Evolutionary conservation across 306 rosid genomes (phyloP).

Genomic region (Datisca glomerata): DNA sequence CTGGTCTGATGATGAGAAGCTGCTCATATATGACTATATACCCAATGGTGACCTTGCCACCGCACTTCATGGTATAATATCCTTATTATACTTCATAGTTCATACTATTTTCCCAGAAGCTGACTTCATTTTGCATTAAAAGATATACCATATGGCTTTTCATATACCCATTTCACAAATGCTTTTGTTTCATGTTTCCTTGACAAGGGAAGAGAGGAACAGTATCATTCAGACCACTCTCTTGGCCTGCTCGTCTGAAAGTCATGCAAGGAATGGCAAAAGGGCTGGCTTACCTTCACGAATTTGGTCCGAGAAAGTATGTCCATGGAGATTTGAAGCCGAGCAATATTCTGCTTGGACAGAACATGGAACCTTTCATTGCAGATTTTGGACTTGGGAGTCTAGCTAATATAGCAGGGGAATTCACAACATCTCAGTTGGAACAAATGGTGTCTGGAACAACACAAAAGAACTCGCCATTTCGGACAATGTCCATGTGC

Average conservation of each 20-base stretch:
- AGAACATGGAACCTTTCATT: slow-evolving; percentile 63
- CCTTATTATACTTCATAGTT: too few relatives aligned
- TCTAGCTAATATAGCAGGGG: slow-evolving; percentile 86
- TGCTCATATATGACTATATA: slow-evolving; percentile 72
- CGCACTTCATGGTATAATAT: slow-evolving; percentile 85
- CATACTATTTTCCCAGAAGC: too few relatives aligned
- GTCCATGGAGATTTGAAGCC: slow-evolving; percentile 95
- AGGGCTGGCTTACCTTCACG: slow-evolving; percentile 83
- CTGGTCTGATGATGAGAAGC: slow-evolving; percentile 96
- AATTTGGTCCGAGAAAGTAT: slow-evolving; percentile 89
- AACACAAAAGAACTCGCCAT: slow-evolving; percentile 37
- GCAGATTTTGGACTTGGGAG: slow-evolving; percentile 96
- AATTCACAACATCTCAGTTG: slow-evolving; percentile 71
- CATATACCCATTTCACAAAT: too few relatives aligned
- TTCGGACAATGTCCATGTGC: too few relatives aligned
- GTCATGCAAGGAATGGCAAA: slow-evolving; percentile 78
- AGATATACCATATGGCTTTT: too few relatives aligned
- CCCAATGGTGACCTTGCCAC: slow-evolving; percentile 73
- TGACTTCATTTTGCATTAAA: too few relatives aligned
- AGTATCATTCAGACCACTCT: slow-evolving; percentile 43
- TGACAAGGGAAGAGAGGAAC: too few relatives aligned
- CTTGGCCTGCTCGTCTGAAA: slow-evolving; percentile 60
- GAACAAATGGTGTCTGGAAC: slow-evolving; percentile 49
- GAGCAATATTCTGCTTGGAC: slow-evolving; percentile 68
- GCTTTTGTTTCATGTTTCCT: too few relatives aligned